These are phyloP conservation scores for Aphanocladium album DNA, from an alignment of 2,329 filamentous ascomycete genomes.

Conservation along the genomic window DNA sequence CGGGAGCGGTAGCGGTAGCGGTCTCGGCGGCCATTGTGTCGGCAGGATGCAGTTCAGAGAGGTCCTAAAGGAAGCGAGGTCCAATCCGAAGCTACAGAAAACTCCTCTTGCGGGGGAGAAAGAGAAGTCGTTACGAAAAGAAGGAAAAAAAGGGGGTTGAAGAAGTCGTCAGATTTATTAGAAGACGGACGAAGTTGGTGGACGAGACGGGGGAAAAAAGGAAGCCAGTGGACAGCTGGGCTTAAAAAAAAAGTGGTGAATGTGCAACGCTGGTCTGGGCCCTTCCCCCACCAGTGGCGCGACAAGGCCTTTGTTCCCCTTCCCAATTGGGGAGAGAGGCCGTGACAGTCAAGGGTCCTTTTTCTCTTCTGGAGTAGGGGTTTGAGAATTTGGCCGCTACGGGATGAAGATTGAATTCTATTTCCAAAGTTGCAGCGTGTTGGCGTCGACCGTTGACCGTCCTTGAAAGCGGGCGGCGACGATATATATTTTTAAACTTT, in stretches of 20 bases:
- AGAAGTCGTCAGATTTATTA: not conserved
- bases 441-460: not conserved
- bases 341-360: not conserved
- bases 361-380: not conserved
- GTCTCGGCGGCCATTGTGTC: constrained; percentile 42
- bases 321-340: not conserved
- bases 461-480: not conserved
- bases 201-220: constrained; percentile 6
- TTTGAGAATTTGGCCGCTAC: not conserved
- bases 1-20: constrained; percentile 36
- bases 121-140: constrained; percentile 3
- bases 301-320: not conserved
- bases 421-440: no score
- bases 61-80: constrained; percentile 8
- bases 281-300: constrained; percentile 10
- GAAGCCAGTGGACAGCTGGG: constrained; percentile 7
- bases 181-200: constrained; percentile 9
- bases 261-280: constrained; percentile 12
- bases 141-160: not conserved
- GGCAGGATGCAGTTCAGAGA: constrained; percentile 14
- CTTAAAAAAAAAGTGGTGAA: constrained; percentile 13
- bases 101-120: constrained; percentile 1
- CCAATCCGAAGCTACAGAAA: constrained; percentile 1
- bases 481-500: constrained; percentile 13
- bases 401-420: no score